Base-by-base conservation (phyloP, 106 monocot species). In the Allium sativum region DNA sequence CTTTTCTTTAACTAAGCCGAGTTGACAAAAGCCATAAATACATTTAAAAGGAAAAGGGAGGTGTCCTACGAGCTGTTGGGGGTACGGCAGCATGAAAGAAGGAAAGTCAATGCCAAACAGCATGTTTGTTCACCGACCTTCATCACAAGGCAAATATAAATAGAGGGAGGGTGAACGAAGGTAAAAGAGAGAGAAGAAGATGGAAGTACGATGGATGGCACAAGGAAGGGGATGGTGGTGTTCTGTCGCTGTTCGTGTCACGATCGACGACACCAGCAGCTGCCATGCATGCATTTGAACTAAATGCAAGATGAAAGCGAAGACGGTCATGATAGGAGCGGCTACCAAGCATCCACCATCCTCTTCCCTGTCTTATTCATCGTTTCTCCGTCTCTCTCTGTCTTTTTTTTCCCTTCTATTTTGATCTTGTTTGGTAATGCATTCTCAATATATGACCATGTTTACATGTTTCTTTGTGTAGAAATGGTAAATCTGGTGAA, bases 241-340 rank as follows among this genome's bases (percentile, higher is more conserved):
- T 55, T 55, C 55, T 55, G 55, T 55, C 21, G 55, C 55, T 55
- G 55, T 55, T 55, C 55, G 55, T 55, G 16, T 17, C 21, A 55
- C 20, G 55, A 18, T 3, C 7, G 4, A 9, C 10, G 21, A 9
- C 18, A 55, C 21, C 7, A 11, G 48, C 15, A 9, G 3, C 20
- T n/a, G n/a, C n/a, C n/a, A n/a, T n/a, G n/a, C n/a, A n/a, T n/a
- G 10, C 14, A 2, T 18, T 55, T 17, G 55, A 20, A 55, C 10
- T 6, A 17, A 18, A 17, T 18, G 14, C 10, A 9, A 55, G 15
- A 4, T 18, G 20, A 55, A 54, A 17, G 18, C 7, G 18, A 7
- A 18, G 18, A 55, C 19, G 5, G 3, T 18, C 55, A 21, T 55
- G 9, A 17, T 10, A 55, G 7, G 19, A 55, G 11, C 55, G 20